Conservation (phyloP, 306 rosid species). For the Astragalus membranaceus region DNA sequence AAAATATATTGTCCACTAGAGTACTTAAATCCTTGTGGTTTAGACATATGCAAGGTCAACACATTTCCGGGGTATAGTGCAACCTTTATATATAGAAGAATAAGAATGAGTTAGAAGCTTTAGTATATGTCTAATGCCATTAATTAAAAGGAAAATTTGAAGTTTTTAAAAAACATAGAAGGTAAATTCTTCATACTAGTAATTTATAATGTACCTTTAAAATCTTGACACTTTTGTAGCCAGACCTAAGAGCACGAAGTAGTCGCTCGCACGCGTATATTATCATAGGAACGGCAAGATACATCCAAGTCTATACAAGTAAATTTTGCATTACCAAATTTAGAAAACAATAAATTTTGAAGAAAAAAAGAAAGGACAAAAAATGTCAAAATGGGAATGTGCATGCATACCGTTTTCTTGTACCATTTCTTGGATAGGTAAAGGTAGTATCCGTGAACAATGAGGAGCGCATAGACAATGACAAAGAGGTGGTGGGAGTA, state of each 20-base stretch:
- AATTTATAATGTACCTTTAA: slow-evolving; percentile 42
- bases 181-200: background rate
- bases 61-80: slow-evolving; percentile 96
- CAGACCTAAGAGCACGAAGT: slow-evolving; percentile 78
- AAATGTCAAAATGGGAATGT: background rate
- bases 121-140: background rate
- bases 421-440: slow-evolving; percentile 82
- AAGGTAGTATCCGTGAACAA: slow-evolving; percentile 68
- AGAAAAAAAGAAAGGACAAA: background rate
- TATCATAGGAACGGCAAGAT: slow-evolving; percentile 65
- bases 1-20: slow-evolving; percentile 80
- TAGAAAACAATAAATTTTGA: background rate
- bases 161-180: background rate
- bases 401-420: slow-evolving; percentile 62
- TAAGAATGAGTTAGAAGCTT: background rate
- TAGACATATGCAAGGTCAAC: slow-evolving; percentile 71
- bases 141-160: background rate
- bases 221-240: slow-evolving; percentile 58
- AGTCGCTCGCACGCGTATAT: slow-evolving; percentile 74
- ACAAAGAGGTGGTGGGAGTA: slow-evolving; percentile 87
- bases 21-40: slow-evolving; percentile 83
- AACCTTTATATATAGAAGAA: slow-evolving; percentile 36
- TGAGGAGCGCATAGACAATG: slow-evolving; percentile 69
- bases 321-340: background rate
- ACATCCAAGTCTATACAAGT: slow-evolving; percentile 78